These are phyloP conservation scores for Omphalea diandra DNA, from an alignment of 441 rosid species.

Conservation along the genomic window DNA sequence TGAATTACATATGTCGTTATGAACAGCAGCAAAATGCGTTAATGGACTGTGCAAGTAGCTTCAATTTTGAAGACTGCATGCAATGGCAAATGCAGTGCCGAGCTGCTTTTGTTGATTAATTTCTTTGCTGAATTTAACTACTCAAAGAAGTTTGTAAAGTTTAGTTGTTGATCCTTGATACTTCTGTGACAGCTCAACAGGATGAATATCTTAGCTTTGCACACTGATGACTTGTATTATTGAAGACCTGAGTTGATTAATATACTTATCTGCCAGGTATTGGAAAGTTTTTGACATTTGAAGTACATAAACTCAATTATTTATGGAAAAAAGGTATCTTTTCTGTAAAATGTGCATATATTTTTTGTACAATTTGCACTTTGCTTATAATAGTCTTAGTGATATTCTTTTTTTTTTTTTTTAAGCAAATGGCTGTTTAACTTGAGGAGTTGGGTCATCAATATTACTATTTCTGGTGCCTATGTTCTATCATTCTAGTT, in stretches of 20 bases:
- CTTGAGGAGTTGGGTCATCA: neutral
- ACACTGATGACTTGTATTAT: slow-evolving; percentile 25
- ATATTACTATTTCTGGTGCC: neutral
- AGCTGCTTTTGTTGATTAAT: slow-evolving; percentile 51
- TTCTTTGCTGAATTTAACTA: slow-evolving; percentile 21
- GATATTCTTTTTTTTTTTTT: neutral
- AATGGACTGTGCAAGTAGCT: slow-evolving; percentile 92
- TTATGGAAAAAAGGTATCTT: slow-evolving; percentile 22
- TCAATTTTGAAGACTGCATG: slow-evolving; percentile 89
- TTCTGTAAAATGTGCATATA: slow-evolving; percentile 25
- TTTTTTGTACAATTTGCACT: slow-evolving; percentile 13
- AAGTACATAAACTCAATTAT: slow-evolving; percentile 31
- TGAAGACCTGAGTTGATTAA: slow-evolving; percentile 29
- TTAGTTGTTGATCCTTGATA: slow-evolving; percentile 29
- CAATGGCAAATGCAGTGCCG: slow-evolving; percentile 86
- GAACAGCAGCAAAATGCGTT: slow-evolving; percentile 90
- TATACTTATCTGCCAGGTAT: slow-evolving; percentile 32
- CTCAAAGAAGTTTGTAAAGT: slow-evolving; percentile 28
- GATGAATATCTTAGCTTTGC: slow-evolving; percentile 40
- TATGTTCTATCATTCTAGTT: neutral
- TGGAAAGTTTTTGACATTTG: slow-evolving; percentile 31
- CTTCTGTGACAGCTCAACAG: slow-evolving; percentile 32
- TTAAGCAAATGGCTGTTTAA: neutral
- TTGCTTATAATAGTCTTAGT: neutral
- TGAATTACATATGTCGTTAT: slow-evolving; percentile 94